Conservation (phyloP, 2,329 filamentous ascomycete species). For the Monosporascus sp. region DNA sequence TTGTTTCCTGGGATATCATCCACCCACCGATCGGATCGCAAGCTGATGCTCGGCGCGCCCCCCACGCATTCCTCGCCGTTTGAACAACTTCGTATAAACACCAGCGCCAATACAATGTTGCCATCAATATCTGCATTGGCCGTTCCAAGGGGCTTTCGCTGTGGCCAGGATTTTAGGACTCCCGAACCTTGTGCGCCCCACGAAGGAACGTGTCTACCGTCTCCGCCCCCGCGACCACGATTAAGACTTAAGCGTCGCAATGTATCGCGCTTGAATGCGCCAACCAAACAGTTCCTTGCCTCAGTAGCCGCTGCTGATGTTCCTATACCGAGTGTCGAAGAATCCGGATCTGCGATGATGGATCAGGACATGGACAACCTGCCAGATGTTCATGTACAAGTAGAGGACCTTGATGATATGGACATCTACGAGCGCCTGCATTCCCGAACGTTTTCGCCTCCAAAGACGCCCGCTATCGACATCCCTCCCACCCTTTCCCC, state of each 20-base stretch:
- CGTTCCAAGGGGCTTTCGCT: constrained; percentile 39
- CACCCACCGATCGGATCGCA: neutral
- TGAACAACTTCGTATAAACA: constrained; percentile 1
- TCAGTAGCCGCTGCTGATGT: constrained; percentile 61
- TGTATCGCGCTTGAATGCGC: constrained; percentile 47
- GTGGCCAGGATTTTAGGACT: constrained; percentile 37
- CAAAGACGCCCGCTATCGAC: constrained; percentile 54
- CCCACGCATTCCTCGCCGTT: neutral
- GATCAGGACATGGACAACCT: constrained; percentile 37
- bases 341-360: constrained; percentile 36
- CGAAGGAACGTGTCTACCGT: constrained; percentile 32
- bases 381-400: constrained; percentile 28
- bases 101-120: constrained; percentile 31
- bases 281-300: constrained; percentile 62
- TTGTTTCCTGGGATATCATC: neutral
- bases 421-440: constrained; percentile 29
- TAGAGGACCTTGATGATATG: constrained; percentile 27
- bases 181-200: constrained; percentile 43
- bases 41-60: neutral
- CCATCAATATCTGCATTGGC: constrained; percentile 40
- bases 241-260: constrained; percentile 52
- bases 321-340: constrained; percentile 60
- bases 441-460: constrained; percentile 44
- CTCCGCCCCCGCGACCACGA: constrained; percentile 48
- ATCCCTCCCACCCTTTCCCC: constrained; percentile 38